Percentiles rank a stretch among this genome's conserved stretches.
These are phyloP conservation scores for Alternaria sp. DNA, from an alignment of 2,329 filamentous ascomycete species.

Conservation along the genomic window DNA sequence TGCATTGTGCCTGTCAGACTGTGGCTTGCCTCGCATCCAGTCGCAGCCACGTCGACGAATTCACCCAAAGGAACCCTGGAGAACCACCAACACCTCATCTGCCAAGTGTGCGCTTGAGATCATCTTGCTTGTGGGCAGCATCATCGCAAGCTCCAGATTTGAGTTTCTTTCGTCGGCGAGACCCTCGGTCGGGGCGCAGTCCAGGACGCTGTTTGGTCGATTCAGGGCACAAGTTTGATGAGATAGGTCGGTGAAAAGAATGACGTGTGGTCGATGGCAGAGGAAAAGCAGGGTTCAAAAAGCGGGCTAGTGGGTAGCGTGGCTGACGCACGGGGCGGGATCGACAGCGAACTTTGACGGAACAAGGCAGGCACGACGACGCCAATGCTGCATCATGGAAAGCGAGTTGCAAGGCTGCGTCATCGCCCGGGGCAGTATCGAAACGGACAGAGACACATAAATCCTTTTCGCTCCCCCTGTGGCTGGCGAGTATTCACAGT, in stretches of 20 bases:
- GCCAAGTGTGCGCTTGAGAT: neutral
- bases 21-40: neutral
- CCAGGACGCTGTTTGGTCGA: neutral
- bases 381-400: constrained; percentile 5
- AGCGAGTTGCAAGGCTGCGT: constrained; percentile 11
- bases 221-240: neutral
- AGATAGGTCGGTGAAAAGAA: neutral
- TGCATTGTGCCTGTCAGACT: constrained; percentile 2
- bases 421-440: constrained; percentile 5
- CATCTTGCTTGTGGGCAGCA: neutral
- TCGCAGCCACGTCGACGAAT: neutral
- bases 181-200: neutral
- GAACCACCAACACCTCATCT: neutral
- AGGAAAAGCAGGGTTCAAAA: constrained; percentile 6
- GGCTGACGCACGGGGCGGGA: constrained; percentile 4
- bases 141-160: neutral
- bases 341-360: constrained; percentile 2
- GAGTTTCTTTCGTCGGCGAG: neutral
- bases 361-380: constrained; percentile 9
- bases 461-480: neutral
- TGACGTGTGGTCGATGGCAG: constrained; percentile 6
- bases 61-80: neutral
- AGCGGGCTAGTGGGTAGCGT: constrained; percentile 1
- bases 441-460: constrained; percentile 2
- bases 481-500: neutral